phyloP scores from a whole-genome alignment of 495 filamentous ascomycete species.

The Astrocystis sublimbata region DNA sequence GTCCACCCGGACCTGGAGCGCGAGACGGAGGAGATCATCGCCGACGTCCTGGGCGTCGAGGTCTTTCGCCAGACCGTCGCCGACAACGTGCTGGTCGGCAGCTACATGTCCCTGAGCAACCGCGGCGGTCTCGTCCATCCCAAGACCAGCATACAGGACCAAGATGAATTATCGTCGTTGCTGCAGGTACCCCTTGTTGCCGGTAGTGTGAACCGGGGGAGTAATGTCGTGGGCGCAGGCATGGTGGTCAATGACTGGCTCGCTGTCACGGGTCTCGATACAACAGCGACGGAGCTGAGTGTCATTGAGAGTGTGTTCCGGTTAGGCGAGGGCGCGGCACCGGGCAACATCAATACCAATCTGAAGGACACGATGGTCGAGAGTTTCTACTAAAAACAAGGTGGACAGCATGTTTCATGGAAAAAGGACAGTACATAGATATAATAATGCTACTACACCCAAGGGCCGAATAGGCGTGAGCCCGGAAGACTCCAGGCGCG shows the following conservation, averaged over 20 bases:
- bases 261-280: slow-evolving; percentile 94
- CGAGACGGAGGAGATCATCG: slow-evolving; percentile 93
- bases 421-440: neutral
- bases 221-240: slow-evolving; percentile 90
- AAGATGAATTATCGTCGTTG: slow-evolving; percentile 92
- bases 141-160: slow-evolving; percentile 93
- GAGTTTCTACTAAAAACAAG: slow-evolving; percentile 77
- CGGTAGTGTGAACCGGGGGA: slow-evolving; percentile 88
- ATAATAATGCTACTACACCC: neutral
- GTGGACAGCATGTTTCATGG: neutral
- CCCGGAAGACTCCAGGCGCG: neutral
- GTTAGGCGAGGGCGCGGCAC: slow-evolving; percentile 82
- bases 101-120: slow-evolving; percentile 94
- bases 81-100: slow-evolving; percentile 93
- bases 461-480: neutral
- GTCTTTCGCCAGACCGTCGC: slow-evolving; percentile 97
- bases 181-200: slow-evolving; percentile 96
- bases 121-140: slow-evolving; percentile 97
- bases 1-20: slow-evolving; percentile 97
- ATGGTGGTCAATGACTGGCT: slow-evolving; percentile 99
- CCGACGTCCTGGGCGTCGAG: slow-evolving; percentile 94
- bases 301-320: slow-evolving; percentile 95
- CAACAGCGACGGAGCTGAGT: slow-evolving; percentile 93
- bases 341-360: slow-evolving; percentile 69
- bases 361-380: slow-evolving; percentile 98